Evolutionary conservation across 345 rosid species (phyloP).

Genomic region (Gossypium arboreum): DNA sequence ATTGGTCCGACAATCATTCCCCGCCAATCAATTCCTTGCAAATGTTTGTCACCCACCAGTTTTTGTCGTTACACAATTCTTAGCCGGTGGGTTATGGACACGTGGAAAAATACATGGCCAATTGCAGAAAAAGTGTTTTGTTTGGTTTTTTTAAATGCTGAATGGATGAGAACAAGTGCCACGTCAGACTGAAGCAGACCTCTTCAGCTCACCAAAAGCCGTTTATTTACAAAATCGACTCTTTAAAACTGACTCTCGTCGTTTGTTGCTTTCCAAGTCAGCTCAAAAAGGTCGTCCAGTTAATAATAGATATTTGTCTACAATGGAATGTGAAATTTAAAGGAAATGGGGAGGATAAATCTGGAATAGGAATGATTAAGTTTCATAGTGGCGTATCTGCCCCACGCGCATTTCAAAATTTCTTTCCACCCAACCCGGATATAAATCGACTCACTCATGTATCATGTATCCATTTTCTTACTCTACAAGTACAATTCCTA

Average conservation of each 20-base stretch:
- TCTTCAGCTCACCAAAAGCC: constrained; percentile 1
- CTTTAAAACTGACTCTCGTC: not conserved
- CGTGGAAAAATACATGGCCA: not conserved
- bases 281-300: not conserved
- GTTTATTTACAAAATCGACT: constrained; percentile 1
- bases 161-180: constrained; percentile 6
- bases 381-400: not conserved
- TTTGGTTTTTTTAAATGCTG: not conserved
- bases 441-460: not conserved
- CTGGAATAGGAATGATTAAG: not conserved
- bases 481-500: no score
- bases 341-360: not conserved
- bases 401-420: not conserved
- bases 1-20: not conserved
- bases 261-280: constrained; percentile 3
- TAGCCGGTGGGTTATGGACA: not conserved
- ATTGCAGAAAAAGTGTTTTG: no score
- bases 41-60: not conserved
- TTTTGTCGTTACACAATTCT: not conserved
- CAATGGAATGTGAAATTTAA: not conserved
- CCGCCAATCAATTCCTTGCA: not conserved
- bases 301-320: not conserved
- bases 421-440: not conserved
- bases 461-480: no score
- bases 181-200: not conserved